Conservation (phyloP, 2,329 filamentous ascomycete genomes). For the Alternaria alternata region DNA sequence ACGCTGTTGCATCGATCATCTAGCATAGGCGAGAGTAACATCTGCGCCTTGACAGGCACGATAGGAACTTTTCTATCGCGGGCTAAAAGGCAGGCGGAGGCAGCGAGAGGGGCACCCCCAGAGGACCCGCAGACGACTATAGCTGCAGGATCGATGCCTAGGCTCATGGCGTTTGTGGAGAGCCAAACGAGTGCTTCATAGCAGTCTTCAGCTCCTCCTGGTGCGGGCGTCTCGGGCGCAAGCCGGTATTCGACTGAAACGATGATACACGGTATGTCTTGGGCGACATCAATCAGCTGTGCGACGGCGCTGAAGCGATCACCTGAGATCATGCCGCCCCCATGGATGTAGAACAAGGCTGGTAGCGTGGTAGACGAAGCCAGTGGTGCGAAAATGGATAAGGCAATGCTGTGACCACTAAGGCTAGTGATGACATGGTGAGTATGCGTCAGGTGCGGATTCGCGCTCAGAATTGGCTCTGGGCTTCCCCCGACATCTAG, state of each 20-base stretch:
- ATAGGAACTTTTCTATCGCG: constrained; percentile 18
- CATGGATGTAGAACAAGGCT: constrained; percentile 74
- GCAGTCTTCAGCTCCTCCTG: constrained; percentile 26
- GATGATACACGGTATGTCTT: constrained; percentile 21
- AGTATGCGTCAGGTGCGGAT: constrained; percentile 61
- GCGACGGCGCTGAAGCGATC: constrained; percentile 25
- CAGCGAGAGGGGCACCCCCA: constrained; percentile 21
- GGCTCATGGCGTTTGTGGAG: constrained; percentile 18
- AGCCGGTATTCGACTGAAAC: constrained; percentile 27
- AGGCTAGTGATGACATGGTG: constrained; percentile 43
- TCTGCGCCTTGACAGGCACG: constrained; percentile 20
- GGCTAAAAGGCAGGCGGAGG: constrained; percentile 23
- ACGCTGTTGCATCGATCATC: constrained; percentile 25
- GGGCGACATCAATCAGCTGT: constrained; percentile 20
- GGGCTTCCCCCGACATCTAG: constrained; percentile 2
- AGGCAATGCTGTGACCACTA: constrained; percentile 67
- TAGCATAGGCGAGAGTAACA: constrained; percentile 22
- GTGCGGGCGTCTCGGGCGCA: constrained; percentile 22
- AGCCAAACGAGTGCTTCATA: constrained; percentile 25
- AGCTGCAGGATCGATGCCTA: constrained; percentile 23
- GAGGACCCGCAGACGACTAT: constrained; percentile 23
- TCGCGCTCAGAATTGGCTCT: constrained; percentile 64
- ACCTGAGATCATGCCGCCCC: constrained; percentile 24
- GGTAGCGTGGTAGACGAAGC: constrained; percentile 66
- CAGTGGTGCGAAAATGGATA: constrained; percentile 61